Evolutionary conservation across 2,329 filamentous ascomycete species (phyloP), one percentile per base, ranked within the genome.

Genomic region (Fusarium sp.): DNA sequence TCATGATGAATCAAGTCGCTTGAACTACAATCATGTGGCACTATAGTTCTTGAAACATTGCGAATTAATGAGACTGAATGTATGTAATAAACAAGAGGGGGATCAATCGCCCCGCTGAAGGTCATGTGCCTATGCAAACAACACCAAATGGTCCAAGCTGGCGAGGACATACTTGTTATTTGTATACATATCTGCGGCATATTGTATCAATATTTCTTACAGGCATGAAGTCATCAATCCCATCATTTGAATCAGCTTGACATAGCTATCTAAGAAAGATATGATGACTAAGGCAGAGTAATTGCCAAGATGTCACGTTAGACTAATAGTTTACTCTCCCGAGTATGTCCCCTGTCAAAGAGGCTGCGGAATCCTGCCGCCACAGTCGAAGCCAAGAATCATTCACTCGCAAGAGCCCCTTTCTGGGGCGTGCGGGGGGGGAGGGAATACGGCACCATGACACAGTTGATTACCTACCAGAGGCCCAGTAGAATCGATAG

Each of bases 301-400:
- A 7, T 11, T 56, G 40, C 27, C 30, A 35, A 56, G 53, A 32
- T 18, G 52, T 48, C 40, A 44, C 23, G 30, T 30, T 30, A 30
- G 30, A 49, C 30, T 26, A 12, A 26, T 32, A 41, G 41, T 27
- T 30, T 23, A 18, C 50, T 59, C 69, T 58, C 66, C 56, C 53
- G 48, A 45, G 38, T 13, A 45, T 38, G 38, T n/a, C 62, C 73
- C 73, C 66, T 75, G 69, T 70, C 56, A 53, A 52, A 69, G 62
- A 73, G 70, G 75, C 73, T 76, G 75, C 75, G 75, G 75, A 76
- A 76, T 71, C 68, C 72, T 76, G 61, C 75, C 75, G 70, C 73
- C 75, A 76, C 75, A 66, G 49, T 55, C 50, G 67, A 65, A 70
- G 70, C 73, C 64, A 75, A 75, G 64, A 65, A 33, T 33, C 26